Evolutionary conservation across 1,284 basidiomycete genomes (phyloP).

Genomic region (Cutaneotrichosporon dermatis): DNA sequence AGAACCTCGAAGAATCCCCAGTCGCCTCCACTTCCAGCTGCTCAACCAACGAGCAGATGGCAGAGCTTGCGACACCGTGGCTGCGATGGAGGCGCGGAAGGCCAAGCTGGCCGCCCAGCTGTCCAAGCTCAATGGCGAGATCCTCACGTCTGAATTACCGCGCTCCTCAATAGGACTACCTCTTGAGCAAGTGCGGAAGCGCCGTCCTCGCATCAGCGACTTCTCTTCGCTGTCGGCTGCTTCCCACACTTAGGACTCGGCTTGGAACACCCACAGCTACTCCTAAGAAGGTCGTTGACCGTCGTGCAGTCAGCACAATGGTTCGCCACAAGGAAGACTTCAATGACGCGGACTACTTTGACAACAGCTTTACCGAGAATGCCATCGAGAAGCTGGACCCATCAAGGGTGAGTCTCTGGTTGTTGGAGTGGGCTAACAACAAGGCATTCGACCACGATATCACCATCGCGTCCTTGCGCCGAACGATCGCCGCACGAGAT

Average conservation of each 20-base stretch:
- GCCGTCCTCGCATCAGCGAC: conserved; percentile 47
- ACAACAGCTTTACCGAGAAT: neutral
- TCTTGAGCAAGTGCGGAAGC: conserved; percentile 28
- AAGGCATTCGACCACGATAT: conserved; percentile 35
- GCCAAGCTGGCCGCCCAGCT: conserved; percentile 37
- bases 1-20: conserved; percentile 14
- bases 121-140: conserved; percentile 45
- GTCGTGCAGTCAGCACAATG: conserved; percentile 44
- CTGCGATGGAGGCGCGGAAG: conserved; percentile 43
- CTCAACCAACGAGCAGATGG: neutral
- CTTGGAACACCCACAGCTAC: conserved; percentile 10
- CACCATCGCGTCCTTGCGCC: conserved; percentile 27
- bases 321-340: conserved; percentile 29
- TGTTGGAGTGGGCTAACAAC: neutral
- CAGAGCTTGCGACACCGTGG: conserved; percentile 40
- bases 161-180: conserved; percentile 21
- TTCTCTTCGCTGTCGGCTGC: conserved; percentile 25
- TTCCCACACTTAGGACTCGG: conserved; percentile 29
- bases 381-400: conserved; percentile 10
- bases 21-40: neutral
- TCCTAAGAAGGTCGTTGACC: conserved; percentile 26
- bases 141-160: conserved; percentile 42
- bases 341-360: neutral
- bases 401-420: conserved; percentile 1
- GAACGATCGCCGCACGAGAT: conserved; percentile 31